Conservation (phyloP, 495 filamentous ascomycete genomes). For the Talaromyces proteolyticus region DNA sequence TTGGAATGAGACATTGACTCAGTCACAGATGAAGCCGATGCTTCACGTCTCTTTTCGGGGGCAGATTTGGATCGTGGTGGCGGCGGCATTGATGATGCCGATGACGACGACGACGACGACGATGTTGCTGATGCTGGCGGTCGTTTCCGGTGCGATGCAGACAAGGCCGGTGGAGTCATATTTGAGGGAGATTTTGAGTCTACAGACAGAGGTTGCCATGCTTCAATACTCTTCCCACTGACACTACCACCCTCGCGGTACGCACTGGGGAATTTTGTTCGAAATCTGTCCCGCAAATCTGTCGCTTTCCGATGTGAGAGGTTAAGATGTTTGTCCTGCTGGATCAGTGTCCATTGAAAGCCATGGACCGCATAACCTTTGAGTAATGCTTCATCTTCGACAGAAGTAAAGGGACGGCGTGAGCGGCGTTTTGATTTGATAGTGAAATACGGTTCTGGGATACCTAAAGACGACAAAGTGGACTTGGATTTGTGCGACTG, state of each 20-base stretch:
- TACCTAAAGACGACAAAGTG: conserved; percentile 27
- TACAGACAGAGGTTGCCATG: neutral
- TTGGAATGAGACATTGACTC: neutral
- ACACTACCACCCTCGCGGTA: conserved; percentile 52
- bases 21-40: neutral
- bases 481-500: conserved; percentile 22
- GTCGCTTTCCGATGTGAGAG: conserved; percentile 64
- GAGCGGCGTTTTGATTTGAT: conserved; percentile 32
- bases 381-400: conserved; percentile 73
- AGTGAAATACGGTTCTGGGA: conserved; percentile 30
- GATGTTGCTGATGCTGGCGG: too few relatives aligned
- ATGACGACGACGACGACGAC: too few relatives aligned
- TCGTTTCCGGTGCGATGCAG: too few relatives aligned
- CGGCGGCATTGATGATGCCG: neutral
- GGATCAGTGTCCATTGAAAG: conserved; percentile 75
- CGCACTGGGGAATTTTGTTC: conserved; percentile 71
- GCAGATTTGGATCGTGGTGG: neutral
- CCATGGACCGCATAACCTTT: conserved; percentile 71
- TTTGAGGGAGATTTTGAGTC: neutral
- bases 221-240: conserved; percentile 20
- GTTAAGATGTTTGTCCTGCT: conserved; percentile 61
- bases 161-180: neutral
- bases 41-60: neutral
- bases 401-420: conserved; percentile 58
- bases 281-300: conserved; percentile 76